Conservation (phyloP, 1,284 basidiomycete species). For the Malassezia globosa region DNA sequence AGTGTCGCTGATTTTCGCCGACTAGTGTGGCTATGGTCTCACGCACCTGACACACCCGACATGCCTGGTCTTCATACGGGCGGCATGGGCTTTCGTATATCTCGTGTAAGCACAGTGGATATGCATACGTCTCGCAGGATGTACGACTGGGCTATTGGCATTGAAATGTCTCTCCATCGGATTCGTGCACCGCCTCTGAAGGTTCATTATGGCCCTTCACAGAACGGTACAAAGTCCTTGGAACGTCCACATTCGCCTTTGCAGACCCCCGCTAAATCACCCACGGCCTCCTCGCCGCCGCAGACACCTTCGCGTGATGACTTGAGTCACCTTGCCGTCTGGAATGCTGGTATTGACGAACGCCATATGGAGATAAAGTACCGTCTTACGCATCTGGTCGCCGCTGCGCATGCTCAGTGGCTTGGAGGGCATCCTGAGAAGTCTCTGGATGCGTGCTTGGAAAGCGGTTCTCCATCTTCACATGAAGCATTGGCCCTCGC, state of each 20-base stretch:
- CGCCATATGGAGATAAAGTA: conserved; percentile 29
- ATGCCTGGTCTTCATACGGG: background rate
- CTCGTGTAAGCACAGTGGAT: conserved; percentile 24
- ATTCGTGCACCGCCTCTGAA: conserved; percentile 18
- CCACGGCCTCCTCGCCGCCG: background rate
- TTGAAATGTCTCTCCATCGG: conserved; percentile 21
- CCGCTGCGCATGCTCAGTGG: conserved; percentile 26
- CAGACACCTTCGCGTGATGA: conserved; percentile 4
- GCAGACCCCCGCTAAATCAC: background rate
- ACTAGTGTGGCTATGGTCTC: conserved; percentile 32
- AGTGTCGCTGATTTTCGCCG: conserved; percentile 25
- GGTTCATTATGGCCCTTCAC: conserved; percentile 22
- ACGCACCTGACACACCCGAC: conserved; percentile 9
- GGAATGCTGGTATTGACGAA: conserved; percentile 40
- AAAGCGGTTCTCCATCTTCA: background rate
- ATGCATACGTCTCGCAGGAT: conserved; percentile 20
- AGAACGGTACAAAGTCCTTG: conserved; percentile 16
- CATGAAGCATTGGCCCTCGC: background rate
- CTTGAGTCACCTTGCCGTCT: conserved; percentile 38
- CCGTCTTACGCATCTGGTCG: conserved; percentile 24
- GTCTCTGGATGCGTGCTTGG: background rate
- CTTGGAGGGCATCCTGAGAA: conserved; percentile 11
- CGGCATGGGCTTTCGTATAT: conserved; percentile 32
- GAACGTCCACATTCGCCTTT: conserved; percentile 21
- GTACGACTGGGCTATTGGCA: conserved; percentile 32